Conservation (phyloP, 1,284 basidiomycete genomes). For the Microbotryum violaceum region DNA sequence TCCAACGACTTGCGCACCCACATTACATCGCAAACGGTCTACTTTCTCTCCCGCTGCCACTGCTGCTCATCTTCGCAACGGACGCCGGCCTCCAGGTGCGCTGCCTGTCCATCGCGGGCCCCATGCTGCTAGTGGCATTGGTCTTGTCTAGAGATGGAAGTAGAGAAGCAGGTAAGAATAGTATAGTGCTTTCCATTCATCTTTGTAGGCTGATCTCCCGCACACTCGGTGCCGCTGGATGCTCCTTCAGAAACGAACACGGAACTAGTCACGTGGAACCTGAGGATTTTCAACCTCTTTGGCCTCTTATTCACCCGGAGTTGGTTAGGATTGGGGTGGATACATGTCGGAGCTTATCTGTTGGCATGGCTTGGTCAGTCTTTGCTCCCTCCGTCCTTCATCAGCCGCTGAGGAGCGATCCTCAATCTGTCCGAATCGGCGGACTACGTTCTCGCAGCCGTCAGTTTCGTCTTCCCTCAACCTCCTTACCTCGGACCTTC, state of each 20-base stretch:
- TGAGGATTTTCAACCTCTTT: conserved; percentile 21
- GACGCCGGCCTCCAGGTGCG: background rate
- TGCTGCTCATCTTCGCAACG: conserved; percentile 4
- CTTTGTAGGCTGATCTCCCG: background rate
- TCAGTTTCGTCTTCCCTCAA: conserved; percentile 23
- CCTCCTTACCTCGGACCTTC: conserved; percentile 23
- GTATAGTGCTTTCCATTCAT: background rate
- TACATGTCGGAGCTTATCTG: conserved; percentile 2
- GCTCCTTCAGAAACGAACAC: conserved; percentile 1
- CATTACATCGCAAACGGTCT: conserved; percentile 26
- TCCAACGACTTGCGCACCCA: conserved; percentile 3
- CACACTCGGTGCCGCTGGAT: background rate
- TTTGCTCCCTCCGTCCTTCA: background rate
- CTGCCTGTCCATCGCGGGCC: conserved; percentile 2
- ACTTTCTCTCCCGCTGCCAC: conserved; percentile 15
- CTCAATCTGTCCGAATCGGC: background rate
- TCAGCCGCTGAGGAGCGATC: too few relatives aligned
- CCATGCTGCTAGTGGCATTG: conserved; percentile 3
- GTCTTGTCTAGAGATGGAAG: background rate
- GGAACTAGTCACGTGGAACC: conserved; percentile 12
- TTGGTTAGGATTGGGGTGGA: background rate
- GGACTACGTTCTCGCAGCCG: background rate
- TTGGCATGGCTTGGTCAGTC: conserved; percentile 18
- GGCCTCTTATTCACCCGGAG: conserved; percentile 9
- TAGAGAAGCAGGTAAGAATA: background rate